Base-by-base conservation (phyloP, 176 grass and related monocot genomes). In the Musa beccarii region DNA sequence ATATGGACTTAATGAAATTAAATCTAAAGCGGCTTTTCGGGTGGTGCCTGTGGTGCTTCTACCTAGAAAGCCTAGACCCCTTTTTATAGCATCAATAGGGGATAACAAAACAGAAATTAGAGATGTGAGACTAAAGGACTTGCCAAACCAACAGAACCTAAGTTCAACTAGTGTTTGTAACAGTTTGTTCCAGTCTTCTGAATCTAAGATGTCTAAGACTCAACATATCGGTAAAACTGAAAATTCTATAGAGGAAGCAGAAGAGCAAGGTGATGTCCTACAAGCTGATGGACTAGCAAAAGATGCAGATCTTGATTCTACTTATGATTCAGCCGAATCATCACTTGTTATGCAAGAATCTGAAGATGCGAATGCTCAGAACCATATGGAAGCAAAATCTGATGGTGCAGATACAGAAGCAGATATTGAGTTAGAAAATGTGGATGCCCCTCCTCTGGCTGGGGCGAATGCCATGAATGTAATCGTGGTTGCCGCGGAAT, bases 401-500 rank as follows among this genome's bases (percentile, higher is more conserved):
- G 76, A 34, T 1, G 71, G 22, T 69, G 73, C 76, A 22, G 78
- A 54, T 53, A 59, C 43, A 52, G 76, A 71, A 79, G 76, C 74
- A 63, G 79, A 83, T 25, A 51, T 71, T 57, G 74, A 86, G 62
- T 52, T 87, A 59, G 67, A 89, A 82, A 34, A 82, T 11, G 66
- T 62, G 25, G 85, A 86, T 56, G 0, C 79, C n/a, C 70, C 53
- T 54, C 86, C 95, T 59, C 82, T 93, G 82, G 90, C 95, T 70
- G 88, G 95, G 43, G 79, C n/a, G 20, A 96, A 96, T 86, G 89
- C 90, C 62, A 92, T 96, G 93, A 96, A 96, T 72, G 67, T 96
- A 74, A 81, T 96, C 20, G 49, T 96, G 34, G 85, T 92, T 75
- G 93, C 89, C 77, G 83, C 87, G 79, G 93, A 96, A 82, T 96